Evolutionary conservation across 2,329 filamentous ascomycete species (phyloP), one percentile per base, ranked within the genome.

Genomic region (Exophiala xenobiotica): DNA sequence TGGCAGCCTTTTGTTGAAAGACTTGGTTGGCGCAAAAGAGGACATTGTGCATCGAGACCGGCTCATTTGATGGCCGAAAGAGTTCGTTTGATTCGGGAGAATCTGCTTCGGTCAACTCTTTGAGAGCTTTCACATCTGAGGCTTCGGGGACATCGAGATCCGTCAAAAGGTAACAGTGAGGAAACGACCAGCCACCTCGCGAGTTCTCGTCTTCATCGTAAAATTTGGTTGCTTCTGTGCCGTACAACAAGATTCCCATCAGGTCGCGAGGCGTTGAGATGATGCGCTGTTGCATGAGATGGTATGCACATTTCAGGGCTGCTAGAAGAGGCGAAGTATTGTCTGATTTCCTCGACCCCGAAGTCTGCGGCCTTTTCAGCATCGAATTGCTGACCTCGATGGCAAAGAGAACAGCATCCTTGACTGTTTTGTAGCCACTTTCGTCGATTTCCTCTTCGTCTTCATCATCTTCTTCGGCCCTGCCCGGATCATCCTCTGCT

Each of bases 351-450:
- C 88, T 95, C 44, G 84, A 80, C 54, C 81, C 78, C 5, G 78
- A 78, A 2, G 77, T 72, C 2, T 82, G 79, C 18, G 88, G 88
- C 35, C 74, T 74, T 1, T 75, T 74, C 57, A 97, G 75, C 92
- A 97, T 99, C 0, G 90, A 90, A 29, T 82, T 72, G 76, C 88
- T 96, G 65, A 97, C 79, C 63, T 97, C 87, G 63, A 99, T 96
- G 11, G 90, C 92, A 67, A 99, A 92, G 19, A 99, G 78, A n/a
- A 97, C 81, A n/a, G 93, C 93, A 83, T 99, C 93, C 73, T 96
- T 96, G 66, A 91, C 86, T 1, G 86, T 80, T 74, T 91, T 95
- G 75, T 93, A 99, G 69, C 83, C 85, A 11, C 67, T 70, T 43
- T 75, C 71, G 49, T 76, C 73, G 26, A 75, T 56, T 52, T 76